Base-by-base conservation (phyloP, 306 rosid genomes). In the Vigna hirtella region DNA sequence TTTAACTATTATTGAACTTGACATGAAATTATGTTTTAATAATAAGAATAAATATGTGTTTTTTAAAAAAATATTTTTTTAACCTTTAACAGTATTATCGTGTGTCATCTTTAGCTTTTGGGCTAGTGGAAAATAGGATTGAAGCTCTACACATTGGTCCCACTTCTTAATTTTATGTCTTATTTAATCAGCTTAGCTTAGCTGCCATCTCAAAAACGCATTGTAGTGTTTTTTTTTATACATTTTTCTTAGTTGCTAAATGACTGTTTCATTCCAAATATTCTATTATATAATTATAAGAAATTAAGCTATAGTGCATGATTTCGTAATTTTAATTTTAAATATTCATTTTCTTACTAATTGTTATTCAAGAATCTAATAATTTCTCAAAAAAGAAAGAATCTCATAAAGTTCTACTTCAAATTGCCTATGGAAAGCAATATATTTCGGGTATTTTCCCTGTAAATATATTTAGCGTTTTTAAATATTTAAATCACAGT, bases 281-380 rank as follows among this genome's bases (percentile, higher is more conserved):
- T 5, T 34, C 6, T 4, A 34, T 34, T 34, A 34, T 34, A 5
- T 34, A 34, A 34, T 34, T 34, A 34, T 34, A 34, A 38, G 12
- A 47, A 15, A 11, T 24, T 47, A 15, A 0, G 8, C 14, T 47
- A 14, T 14, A 24, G n/a, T 24, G 4, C 4, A 11, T 26, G 3
- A 14, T 48, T 14, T 57, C 3, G 17, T 68, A 3, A 49, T 22
- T 48, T 45, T 67, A 20, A 2, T 32, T 16, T 52, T 52, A 17
- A 53, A 40, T 73, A 38, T 56, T 56, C 9, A 40, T 14, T 40
- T 17, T 34, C 34, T 53, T 78, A 70, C 56, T 74, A 16, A n/a
- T 51, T 63, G 57, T 38, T 82, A 58, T 55, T 55, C 1, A 1
- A 40, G 45, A 8, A 40, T 40, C 45, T 40, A 38, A 40, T 40